Percentiles rank a stretch among this genome's conserved stretches.
Evolutionary conservation across 2,329 filamentous ascomycete species (phyloP).

Genomic region (Alternaria metachromatica): DNA sequence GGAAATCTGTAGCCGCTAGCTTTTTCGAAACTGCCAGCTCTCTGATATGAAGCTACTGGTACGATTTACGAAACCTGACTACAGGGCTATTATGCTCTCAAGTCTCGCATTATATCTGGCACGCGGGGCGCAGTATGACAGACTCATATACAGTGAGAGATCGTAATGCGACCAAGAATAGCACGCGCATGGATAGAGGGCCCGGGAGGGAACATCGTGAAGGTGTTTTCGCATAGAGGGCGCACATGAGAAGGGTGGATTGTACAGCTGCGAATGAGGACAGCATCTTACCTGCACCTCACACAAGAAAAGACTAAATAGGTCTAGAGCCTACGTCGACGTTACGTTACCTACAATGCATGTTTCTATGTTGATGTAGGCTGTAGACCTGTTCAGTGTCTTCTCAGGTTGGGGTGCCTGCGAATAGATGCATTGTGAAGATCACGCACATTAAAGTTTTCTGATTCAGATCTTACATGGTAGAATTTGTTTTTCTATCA

Average conservation of each 20-base stretch:
- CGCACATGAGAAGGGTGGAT: neutral
- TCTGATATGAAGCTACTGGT: neutral
- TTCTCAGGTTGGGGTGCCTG: neutral
- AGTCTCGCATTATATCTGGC: neutral
- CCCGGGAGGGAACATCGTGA: neutral
- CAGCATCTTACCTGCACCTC: neutral
- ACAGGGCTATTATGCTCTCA: neutral
- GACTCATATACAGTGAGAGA: neutral
- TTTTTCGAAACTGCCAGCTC: neutral
- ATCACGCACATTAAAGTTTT: neutral
- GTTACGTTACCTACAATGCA: no score
- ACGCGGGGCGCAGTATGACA: neutral
- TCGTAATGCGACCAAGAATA: neutral
- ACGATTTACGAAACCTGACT: neutral
- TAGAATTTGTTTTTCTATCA: neutral
- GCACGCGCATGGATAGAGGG: neutral
- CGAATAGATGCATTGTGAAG: neutral
- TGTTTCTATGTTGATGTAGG: no score
- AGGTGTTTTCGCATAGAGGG: neutral
- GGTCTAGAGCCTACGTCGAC: no score
- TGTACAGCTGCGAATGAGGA: neutral
- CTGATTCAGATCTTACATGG: neutral
- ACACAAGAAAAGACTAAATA: no score
- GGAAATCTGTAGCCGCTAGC: neutral
- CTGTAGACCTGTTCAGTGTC: no score